Percentiles rank a stretch among this genome's conserved stretches.
Conservation (phyloP, 495 filamentous ascomycete genomes). For the Opeltia flavorubescens region DNA sequence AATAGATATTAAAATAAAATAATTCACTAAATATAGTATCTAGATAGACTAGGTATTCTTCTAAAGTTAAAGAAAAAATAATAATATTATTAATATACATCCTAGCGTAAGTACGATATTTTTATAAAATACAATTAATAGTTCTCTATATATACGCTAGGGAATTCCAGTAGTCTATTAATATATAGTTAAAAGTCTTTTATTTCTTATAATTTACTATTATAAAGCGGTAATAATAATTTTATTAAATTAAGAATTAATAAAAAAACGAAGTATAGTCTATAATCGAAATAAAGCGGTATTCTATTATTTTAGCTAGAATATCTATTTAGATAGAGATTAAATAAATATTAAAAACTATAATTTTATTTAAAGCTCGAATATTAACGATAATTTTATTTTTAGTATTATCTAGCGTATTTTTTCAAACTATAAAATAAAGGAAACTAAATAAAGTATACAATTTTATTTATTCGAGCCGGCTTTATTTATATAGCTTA, state of each 20-base stretch:
- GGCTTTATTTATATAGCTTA: no score
- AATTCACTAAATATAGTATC: not conserved
- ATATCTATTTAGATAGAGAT: constrained; percentile 5
- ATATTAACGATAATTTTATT: constrained; percentile 7
- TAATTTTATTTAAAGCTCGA: constrained; percentile 5
- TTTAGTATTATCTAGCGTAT: not conserved
- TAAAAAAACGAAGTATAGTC: constrained; percentile 8
- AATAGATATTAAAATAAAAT: not conserved
- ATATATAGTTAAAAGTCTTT: constrained; percentile 9
- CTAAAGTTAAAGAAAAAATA: not conserved
- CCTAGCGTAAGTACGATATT: not conserved
- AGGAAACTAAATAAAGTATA: not conserved
- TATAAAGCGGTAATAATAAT: constrained; percentile 1
- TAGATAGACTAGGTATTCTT: constrained; percentile 5
- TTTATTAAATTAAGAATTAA: not conserved
- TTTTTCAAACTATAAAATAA: no score
- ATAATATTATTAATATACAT: no score
- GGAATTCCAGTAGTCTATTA: constrained; percentile 8
- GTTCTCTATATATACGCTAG: constrained; percentile 4
- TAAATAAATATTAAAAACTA: constrained; percentile 3
- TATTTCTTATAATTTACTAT: constrained; percentile 2
- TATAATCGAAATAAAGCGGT: not conserved
- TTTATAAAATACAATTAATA: not conserved
- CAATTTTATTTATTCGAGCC: not conserved
- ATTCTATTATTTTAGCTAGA: not conserved